A percentile compares a stretch with the other conserved stretches of the same genome.
Conservation (phyloP, 176 grass and related monocot genomes). For the Musa schizocarpa region DNA sequence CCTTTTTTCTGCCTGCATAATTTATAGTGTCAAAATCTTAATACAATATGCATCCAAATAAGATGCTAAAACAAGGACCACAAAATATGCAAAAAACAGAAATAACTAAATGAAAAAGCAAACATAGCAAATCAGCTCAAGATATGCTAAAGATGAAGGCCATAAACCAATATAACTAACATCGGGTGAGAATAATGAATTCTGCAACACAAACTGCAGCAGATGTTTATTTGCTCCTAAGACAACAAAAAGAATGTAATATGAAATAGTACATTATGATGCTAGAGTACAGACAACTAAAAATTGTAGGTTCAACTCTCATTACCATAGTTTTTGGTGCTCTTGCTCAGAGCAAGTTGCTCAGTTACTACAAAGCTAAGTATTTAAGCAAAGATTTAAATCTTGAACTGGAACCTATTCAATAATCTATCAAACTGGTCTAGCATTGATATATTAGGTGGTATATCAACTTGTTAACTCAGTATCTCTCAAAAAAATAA, state of each 20-base stretch:
- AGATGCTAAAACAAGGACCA: too few relatives aligned
- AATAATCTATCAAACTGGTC: too few relatives aligned
- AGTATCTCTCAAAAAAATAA: too few relatives aligned
- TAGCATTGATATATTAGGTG: too few relatives aligned
- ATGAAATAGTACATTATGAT: background rate
- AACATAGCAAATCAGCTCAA: background rate
- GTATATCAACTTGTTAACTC: too few relatives aligned
- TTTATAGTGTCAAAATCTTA: background rate
- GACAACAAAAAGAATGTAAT: background rate
- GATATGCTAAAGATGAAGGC: background rate
- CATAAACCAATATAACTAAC: background rate
- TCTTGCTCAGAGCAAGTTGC: background rate
- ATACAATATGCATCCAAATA: background rate
- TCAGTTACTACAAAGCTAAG: too few relatives aligned
- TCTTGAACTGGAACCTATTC: too few relatives aligned
- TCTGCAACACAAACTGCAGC: background rate
- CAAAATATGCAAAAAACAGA: background rate
- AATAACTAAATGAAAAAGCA: background rate
- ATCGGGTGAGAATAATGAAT: background rate
- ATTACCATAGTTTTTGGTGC: background rate
- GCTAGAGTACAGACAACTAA: background rate
- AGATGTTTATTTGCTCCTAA: background rate
- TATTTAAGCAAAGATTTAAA: too few relatives aligned
- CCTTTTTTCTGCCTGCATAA: constrained; percentile 69
- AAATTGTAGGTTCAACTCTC: background rate